Evolutionary conservation across 2,329 filamentous ascomycete species (phyloP), one percentile per base, ranked within the genome.

Genomic region (Apiospora malaysiana): DNA sequence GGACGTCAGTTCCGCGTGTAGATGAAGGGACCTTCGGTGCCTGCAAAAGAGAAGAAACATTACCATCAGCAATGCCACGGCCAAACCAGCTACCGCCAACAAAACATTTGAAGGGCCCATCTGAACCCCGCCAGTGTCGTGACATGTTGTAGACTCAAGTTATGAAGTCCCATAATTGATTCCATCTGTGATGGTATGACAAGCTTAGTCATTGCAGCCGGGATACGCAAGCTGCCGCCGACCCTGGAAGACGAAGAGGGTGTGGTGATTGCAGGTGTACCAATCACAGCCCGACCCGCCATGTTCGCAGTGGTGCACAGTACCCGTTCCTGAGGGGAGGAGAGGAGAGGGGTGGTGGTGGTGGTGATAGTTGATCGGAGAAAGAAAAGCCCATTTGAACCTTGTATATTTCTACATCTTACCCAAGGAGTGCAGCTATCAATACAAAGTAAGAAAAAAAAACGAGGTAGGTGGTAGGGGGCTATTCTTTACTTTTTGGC

Each of bases 241-340:
- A 40, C 32, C 32, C 56, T 63, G 56, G 23, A 40, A 63, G 56
- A 63, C 10, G 56, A 63, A 63, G 56, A 32, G 51, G 56, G 56
- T 63, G 56, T 63, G 56, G 27, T 63, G 56, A 40, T 63, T 63
- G 56, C 56, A 40, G n/a, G 56, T 40, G 32, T 63, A 21, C 56
- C 56, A 63, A 63, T 63, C 56, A 63, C 56, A 63, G 32, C 8
- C 56, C 56, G 32, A 40, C 56, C 56, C 56, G 56, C 56, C 56
- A 18, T 63, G 56, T 63, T 63, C 56, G 32, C 56, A 63, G 32
- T 40, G 32, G 32, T n/a, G 56, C 32, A n/a, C 27, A 12, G 51
- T 59, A 32, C 49, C 49, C 49, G 25, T 56, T 32, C 49, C 25
- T 56, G 32, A 32, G 32, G 6, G 32, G 32, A 32, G 32, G 32